phyloP scores from a whole-genome alignment of 371 early-diverging fungal species.

The Modicella reniformis region DNA sequence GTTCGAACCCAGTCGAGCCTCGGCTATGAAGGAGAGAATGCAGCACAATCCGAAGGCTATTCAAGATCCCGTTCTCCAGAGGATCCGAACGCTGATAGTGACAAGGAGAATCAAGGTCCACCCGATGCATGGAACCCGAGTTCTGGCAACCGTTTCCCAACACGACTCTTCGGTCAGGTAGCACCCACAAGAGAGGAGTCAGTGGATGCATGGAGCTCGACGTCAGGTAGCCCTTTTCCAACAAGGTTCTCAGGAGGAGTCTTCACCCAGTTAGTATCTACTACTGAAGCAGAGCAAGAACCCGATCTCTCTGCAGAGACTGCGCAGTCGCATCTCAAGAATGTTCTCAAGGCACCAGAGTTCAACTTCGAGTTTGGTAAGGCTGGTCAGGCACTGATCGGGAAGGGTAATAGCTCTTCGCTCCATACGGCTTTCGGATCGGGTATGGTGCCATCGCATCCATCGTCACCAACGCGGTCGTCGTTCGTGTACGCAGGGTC shows the following conservation, averaged over 20 bases:
- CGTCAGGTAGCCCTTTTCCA: too few relatives aligned
- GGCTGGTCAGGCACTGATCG: neutral
- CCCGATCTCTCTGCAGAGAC: too few relatives aligned
- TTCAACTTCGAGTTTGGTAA: conserved; percentile 14
- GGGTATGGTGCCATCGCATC: too few relatives aligned
- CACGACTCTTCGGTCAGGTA: neutral
- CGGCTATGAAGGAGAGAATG: neutral
- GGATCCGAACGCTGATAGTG: neutral
- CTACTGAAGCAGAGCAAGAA: too few relatives aligned
- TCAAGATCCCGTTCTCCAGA: neutral
- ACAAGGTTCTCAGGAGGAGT: too few relatives aligned
- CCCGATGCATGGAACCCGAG: neutral
- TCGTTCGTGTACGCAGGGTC: neutral
- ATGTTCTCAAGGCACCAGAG: conserved; percentile 3
- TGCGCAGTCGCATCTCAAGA: too few relatives aligned
- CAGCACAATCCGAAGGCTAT: too few relatives aligned
- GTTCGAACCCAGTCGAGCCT: too few relatives aligned
- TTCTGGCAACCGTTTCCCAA: neutral
- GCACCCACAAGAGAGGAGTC: too few relatives aligned
- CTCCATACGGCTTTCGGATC: neutral
- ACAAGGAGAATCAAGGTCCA: conserved; percentile 4
- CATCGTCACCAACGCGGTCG: neutral
- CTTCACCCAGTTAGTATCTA: too few relatives aligned
- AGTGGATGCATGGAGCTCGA: too few relatives aligned
- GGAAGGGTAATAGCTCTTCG: neutral